A percentile compares a stretch with the other conserved stretches of the same genome.
Conservation (phyloP, 2,329 filamentous ascomycete species). For the Xylaria sp. region DNA sequence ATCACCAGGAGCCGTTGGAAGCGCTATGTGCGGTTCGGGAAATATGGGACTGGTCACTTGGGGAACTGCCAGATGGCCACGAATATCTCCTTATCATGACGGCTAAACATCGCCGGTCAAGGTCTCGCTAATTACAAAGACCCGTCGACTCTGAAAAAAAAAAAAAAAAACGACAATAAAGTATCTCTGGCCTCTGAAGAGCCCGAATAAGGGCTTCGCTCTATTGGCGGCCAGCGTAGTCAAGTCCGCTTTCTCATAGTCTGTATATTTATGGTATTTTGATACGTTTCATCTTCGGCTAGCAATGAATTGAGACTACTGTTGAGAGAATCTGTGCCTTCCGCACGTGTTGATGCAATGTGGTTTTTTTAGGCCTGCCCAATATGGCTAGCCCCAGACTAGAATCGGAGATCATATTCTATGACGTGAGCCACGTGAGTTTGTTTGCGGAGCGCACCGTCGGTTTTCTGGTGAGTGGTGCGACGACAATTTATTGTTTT, state of each 20-base stretch:
- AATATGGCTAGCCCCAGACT: constrained; percentile 4
- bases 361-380: background rate
- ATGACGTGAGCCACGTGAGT: constrained; percentile 1
- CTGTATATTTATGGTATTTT: background rate
- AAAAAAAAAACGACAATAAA: background rate
- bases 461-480: background rate
- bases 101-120: constrained; percentile 21
- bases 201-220: background rate
- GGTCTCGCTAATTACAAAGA: constrained; percentile 3
- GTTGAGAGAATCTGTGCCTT: constrained; percentile 9
- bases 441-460: constrained; percentile 3
- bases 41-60: constrained; percentile 38
- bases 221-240: background rate
- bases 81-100: constrained; percentile 38
- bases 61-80: constrained; percentile 41
- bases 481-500: constrained; percentile 3
- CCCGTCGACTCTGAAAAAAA: no score
- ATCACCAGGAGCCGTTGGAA: constrained; percentile 51
- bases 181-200: constrained; percentile 2
- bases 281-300: constrained; percentile 1
- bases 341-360: constrained; percentile 1
- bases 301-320: constrained; percentile 1
- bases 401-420: background rate
- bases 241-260: no score
- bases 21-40: constrained; percentile 29